A percentile compares a stretch with the other conserved stretches of the same genome.
Conservation (phyloP, 495 filamentous ascomycete genomes). For the Penicillium antarcticum region DNA sequence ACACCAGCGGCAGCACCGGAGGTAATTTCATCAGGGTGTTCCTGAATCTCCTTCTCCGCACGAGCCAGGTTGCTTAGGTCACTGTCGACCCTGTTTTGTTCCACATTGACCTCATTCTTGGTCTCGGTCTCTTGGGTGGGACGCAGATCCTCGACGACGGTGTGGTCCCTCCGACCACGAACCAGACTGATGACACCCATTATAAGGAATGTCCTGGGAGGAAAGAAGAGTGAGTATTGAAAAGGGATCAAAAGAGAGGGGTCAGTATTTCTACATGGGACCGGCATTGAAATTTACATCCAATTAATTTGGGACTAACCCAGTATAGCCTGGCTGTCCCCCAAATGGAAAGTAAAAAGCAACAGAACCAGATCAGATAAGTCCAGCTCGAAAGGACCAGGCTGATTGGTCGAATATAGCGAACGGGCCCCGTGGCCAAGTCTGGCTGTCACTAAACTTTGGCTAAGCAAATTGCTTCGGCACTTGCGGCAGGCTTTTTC, state of each 20-base stretch:
- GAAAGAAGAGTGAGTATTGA: neutral
- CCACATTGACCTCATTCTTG: slow-evolving; percentile 3
- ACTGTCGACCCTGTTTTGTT: neutral
- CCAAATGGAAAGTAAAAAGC: no score
- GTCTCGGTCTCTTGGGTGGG: neutral
- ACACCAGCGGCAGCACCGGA: slow-evolving; percentile 33
- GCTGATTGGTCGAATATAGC: no score
- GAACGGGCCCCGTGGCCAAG: no score
- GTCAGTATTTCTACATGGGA: no score
- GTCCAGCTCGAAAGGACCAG: no score
- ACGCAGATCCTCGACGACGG: slow-evolving; percentile 8
- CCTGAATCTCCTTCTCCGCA: slow-evolving; percentile 28
- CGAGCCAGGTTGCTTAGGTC: slow-evolving; percentile 8
- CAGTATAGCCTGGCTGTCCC: no score
- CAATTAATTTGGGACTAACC: no score
- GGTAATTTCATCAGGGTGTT: slow-evolving; percentile 25
- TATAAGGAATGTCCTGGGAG: neutral
- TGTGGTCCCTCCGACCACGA: slow-evolving; percentile 11
- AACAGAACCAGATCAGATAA: no score
- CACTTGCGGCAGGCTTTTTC: no score
- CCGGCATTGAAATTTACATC: no score
- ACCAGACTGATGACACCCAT: slow-evolving; percentile 24
- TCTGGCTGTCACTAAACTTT: no score
- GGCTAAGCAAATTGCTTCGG: no score
- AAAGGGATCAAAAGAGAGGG: neutral